Conservation (phyloP, 768 basidiomycete species). For the Leccinum boreale region DNA sequence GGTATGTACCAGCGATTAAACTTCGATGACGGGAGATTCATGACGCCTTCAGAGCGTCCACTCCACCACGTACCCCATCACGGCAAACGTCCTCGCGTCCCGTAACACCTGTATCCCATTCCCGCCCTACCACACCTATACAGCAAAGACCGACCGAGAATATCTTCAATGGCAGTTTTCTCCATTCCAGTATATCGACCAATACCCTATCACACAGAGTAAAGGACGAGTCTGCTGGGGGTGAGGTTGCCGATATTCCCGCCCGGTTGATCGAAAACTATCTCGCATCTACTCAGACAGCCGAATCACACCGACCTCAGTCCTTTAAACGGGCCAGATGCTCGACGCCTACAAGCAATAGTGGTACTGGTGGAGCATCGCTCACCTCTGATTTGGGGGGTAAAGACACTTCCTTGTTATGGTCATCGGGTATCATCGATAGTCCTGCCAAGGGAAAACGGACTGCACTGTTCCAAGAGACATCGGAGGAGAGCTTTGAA, state of each 20-base stretch:
- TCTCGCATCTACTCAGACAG: slow-evolving; percentile 46
- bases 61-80: slow-evolving; percentile 15
- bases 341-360: slow-evolving; percentile 35
- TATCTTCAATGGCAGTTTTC: neutral
- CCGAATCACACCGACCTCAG: slow-evolving; percentile 66
- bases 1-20: slow-evolving; percentile 10
- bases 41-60: slow-evolving; percentile 11
- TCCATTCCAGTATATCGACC: neutral
- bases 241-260: slow-evolving; percentile 60
- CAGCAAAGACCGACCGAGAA: neutral
- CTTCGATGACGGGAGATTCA: neutral
- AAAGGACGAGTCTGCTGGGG: slow-evolving; percentile 40
- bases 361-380: slow-evolving; percentile 10
- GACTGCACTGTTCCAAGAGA: slow-evolving; percentile 75
- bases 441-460: slow-evolving; percentile 72
- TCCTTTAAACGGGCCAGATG: slow-evolving; percentile 64
- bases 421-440: slow-evolving; percentile 53
- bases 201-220: neutral
- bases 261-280: slow-evolving; percentile 50
- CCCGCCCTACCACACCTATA: slow-evolving; percentile 12
- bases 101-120: slow-evolving; percentile 9
- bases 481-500: slow-evolving; percentile 80
- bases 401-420: slow-evolving; percentile 15
- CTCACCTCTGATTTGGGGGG: slow-evolving; percentile 7
- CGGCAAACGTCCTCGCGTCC: slow-evolving; percentile 16